A percentile compares a stretch with the other conserved stretches of the same genome.
phyloP scores from a whole-genome alignment of 2,329 filamentous ascomycete species.

The Curvularia lunata region DNA sequence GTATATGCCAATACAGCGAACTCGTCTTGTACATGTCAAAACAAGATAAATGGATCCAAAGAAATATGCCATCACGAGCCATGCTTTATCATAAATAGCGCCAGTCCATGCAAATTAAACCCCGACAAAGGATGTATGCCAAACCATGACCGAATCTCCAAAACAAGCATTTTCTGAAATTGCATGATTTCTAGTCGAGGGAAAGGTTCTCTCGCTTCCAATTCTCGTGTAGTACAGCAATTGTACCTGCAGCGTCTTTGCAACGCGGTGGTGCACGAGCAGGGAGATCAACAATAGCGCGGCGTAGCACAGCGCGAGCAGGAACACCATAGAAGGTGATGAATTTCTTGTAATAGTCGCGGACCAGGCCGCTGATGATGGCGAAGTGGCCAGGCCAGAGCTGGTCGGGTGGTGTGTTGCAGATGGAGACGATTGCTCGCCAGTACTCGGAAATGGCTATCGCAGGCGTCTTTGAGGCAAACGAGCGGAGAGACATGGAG shows the following conservation, averaged over 20 bases:
- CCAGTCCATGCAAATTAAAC: not conserved
- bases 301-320: slow-evolving; percentile 72
- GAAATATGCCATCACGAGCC: not conserved
- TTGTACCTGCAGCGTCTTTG: slow-evolving; percentile 36
- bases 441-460: slow-evolving; percentile 83
- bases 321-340: slow-evolving; percentile 80
- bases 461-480: slow-evolving; percentile 69
- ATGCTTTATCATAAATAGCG: not conserved
- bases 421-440: slow-evolving; percentile 74
- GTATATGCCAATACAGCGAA: not conserved
- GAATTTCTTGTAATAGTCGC: slow-evolving; percentile 75
- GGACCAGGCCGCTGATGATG: slow-evolving; percentile 60
- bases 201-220: slow-evolving; percentile 40
- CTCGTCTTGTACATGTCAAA: not conserved
- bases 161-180: not conserved
- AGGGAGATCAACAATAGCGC: slow-evolving; percentile 78
- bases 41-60: not conserved
- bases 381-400: slow-evolving; percentile 56
- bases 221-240: slow-evolving; percentile 39
- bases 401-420: slow-evolving; percentile 70
- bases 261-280: slow-evolving; percentile 37
- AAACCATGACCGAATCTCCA: not conserved
- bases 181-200: slow-evolving; percentile 16
- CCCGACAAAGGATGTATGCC: not conserved
- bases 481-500: slow-evolving; percentile 76